Conservation (phyloP, 2,329 filamentous ascomycete genomes). For the Endocalyx cinctus region DNA sequence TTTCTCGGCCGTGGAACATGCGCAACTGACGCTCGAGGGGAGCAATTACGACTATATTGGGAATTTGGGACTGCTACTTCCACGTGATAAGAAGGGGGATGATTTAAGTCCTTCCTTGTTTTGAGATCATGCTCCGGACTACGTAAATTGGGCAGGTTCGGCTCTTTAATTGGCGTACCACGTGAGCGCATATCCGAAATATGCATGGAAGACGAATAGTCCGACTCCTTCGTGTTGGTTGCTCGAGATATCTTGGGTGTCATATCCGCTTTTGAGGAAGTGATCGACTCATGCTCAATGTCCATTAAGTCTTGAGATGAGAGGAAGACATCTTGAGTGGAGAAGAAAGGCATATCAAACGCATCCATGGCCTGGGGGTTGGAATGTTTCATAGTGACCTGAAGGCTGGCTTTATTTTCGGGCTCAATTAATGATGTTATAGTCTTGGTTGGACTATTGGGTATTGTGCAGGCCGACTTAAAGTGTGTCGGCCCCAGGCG, state of each 20-base stretch:
- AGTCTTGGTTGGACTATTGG: too few relatives aligned
- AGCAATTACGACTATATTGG: too few relatives aligned
- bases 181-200: neutral
- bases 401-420: too few relatives aligned
- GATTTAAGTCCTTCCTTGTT: neutral
- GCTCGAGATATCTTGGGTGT: neutral
- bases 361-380: conserved; percentile 3
- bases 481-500: too few relatives aligned
- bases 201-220: neutral
- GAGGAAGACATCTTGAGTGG: conserved; percentile 41
- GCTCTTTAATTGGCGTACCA: neutral
- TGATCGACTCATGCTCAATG: conserved; percentile 26
- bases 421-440: too few relatives aligned
- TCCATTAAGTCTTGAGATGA: conserved; percentile 45
- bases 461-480: too few relatives aligned
- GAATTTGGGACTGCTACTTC: too few relatives aligned
- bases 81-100: neutral
- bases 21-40: neutral
- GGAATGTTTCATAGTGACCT: too few relatives aligned
- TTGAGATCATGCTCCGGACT: too few relatives aligned
- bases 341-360: conserved; percentile 31
- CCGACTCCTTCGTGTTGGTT: neutral
- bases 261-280: conserved; percentile 10
- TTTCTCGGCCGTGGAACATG: too few relatives aligned
- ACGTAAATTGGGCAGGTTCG: too few relatives aligned